Evolutionary conservation across 495 filamentous ascomycete genomes (phyloP), one percentile per base, ranked within the genome.

Genomic region (Xylaria intraflava): DNA sequence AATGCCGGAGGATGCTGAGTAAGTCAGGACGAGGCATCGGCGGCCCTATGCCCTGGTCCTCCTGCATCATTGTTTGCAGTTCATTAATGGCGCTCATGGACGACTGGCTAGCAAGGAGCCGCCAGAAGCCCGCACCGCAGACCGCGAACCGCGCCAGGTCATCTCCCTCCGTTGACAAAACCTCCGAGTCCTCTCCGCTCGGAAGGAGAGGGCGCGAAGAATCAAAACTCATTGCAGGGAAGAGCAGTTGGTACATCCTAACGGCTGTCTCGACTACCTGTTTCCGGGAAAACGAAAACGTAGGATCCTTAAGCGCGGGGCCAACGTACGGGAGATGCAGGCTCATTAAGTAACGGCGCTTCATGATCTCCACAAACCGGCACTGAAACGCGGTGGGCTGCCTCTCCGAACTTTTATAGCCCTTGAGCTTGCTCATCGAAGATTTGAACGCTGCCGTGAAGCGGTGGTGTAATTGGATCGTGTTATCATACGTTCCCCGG

Each of bases 251-350:
- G 74, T 78, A 82, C 3, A 80, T 60, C 44, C 78, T 81, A 27
- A 77, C 64, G 0, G 76, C 65, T 1, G 64, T 72, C 10, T 83
- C 80, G 23, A 80, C 62, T 0, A 74, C 71, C 58, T 64, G 60
- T 41, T 63, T 77, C 3, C 77, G 62, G 1, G 78, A 79, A 44
- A 73, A 83, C 1, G 78, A 75, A 43, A 76, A 81, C 1, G 65
- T 59, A 0, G 65, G 63, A 17, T 79, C 72, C 1, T 53, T 55
- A 20, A 77, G 53, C 0, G 67, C 58, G 8, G 57, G 49, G 1
- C 49, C 55, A 27, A 63, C 57, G 51, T 72, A 83, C 14, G 79
- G 79, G 9, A 73, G 53, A 60, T 83, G 80, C 1, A 83, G 59
- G 0, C 72, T 58, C 7, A 68, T 55, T 5, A 82, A 63, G 51